Conservation (phyloP, 2,329 filamentous ascomycete genomes). For the Aspergillus ochraceoroseus region DNA sequence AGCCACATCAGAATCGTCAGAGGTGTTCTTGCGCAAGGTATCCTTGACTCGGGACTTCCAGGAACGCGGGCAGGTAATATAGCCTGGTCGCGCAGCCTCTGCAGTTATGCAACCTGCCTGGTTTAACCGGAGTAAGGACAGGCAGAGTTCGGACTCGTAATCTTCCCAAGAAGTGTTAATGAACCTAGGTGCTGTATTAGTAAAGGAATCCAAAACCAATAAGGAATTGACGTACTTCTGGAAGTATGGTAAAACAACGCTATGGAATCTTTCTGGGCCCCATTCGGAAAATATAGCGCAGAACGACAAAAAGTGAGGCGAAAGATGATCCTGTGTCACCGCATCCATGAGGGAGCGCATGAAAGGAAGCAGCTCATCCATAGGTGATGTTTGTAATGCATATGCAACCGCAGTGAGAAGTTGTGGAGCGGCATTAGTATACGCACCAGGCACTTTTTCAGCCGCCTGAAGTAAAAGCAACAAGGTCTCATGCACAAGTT, state of each 20-base stretch:
- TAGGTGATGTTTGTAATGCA: constrained; percentile 68
- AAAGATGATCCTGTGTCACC: constrained; percentile 61
- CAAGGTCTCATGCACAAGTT: constrained; percentile 55
- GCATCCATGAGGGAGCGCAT: constrained; percentile 61
- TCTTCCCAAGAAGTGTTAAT: constrained; percentile 65
- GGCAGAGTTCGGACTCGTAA: constrained; percentile 64
- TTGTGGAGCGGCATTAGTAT: constrained; percentile 27
- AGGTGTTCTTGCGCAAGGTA: constrained; percentile 53
- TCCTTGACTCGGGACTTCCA: constrained; percentile 70
- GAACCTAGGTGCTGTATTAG: constrained; percentile 52
- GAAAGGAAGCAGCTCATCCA: constrained; percentile 70
- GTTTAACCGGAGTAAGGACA: constrained; percentile 60
- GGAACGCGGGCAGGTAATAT: constrained; percentile 38
- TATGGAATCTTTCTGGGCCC: constrained; percentile 67
- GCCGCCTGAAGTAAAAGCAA: constrained; percentile 49
- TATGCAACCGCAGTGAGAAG: constrained; percentile 54
- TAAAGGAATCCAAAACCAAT: constrained; percentile 13
- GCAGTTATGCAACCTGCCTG: constrained; percentile 49
- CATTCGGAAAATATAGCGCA: constrained; percentile 75
- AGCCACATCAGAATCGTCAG: constrained; percentile 56
- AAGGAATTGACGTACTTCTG: constrained; percentile 56
- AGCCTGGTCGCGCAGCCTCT: constrained; percentile 39
- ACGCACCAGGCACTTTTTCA: constrained; percentile 22
- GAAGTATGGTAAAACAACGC: constrained; percentile 73
- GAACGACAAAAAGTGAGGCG: constrained; percentile 74